These are phyloP conservation scores for Glomus cerebriforme DNA, from an alignment of 192 early-diverging fungal genomes.

Conservation along the genomic window DNA sequence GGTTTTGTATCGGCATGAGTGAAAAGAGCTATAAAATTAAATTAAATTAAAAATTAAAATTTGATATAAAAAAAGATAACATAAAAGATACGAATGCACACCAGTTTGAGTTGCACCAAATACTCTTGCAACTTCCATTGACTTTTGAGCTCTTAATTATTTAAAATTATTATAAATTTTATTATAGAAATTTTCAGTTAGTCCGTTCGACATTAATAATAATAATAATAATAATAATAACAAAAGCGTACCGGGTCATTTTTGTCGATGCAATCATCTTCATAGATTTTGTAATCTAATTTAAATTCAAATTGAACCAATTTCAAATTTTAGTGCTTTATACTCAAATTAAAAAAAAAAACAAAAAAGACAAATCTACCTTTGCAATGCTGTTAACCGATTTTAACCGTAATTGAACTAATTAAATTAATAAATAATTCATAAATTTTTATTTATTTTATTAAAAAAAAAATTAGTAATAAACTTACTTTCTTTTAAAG, in stretches of 20 bases:
- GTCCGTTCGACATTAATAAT: too few species aligned
- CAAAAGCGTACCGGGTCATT: conserved; percentile 64
- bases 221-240: too few species aligned
- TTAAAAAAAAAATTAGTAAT: neutral
- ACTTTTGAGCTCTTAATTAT: conserved; percentile 28
- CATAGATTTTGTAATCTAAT: conserved; percentile 97
- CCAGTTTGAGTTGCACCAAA: conserved; percentile 28
- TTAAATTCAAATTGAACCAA: neutral
- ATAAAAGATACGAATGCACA: neutral
- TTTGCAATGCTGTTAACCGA: conserved; percentile 98
- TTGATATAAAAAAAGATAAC: conserved; percentile 6
- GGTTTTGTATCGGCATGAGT: conserved; percentile 71
- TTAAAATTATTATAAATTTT: neutral
- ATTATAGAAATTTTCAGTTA: neutral
- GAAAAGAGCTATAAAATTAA: conserved; percentile 60
- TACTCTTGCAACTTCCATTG: conserved; percentile 29
- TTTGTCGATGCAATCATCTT: conserved; percentile 99
- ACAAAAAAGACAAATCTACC: conserved; percentile 12
- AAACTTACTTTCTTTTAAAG: conserved; percentile 84
- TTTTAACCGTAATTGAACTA: conserved; percentile 93
- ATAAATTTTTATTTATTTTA: neutral
- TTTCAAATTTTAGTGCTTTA: neutral
- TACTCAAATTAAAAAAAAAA: neutral
- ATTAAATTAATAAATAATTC: neutral
- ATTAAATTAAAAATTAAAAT: conserved; percentile 15